A percentile compares a stretch with the other conserved stretches of the same genome.
phyloP scores from a whole-genome alignment of 1,284 basidiomycete genomes.

The Puccinia triticina region DNA sequence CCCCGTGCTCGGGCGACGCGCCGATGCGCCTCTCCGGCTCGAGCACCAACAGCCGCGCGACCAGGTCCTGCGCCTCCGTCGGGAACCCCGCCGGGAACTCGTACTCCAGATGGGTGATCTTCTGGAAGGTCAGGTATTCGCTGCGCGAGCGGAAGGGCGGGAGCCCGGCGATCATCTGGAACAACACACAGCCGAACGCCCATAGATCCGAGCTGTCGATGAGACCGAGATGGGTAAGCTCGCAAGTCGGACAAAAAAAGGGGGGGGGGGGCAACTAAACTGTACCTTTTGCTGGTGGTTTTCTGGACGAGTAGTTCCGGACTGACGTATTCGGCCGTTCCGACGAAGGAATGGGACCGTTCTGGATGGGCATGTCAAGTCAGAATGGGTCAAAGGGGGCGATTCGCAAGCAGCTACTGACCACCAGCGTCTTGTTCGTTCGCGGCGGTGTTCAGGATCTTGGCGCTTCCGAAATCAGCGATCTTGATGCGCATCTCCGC shows the following conservation, averaged over 20 bases:
- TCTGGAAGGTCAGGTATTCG: conserved; percentile 46
- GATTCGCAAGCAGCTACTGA: not conserved
- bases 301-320: conserved; percentile 53
- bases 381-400: not conserved
- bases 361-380: not conserved
- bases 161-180: conserved; percentile 22
- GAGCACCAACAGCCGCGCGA: conserved; percentile 12
- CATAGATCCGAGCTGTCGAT: conserved; percentile 40
- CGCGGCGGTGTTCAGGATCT: conserved; percentile 67
- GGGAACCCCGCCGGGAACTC: conserved; percentile 28
- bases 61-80: conserved; percentile 12
- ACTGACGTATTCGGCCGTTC: conserved; percentile 56
- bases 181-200: conserved; percentile 42
- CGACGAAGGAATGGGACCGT: conserved; percentile 42
- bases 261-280: not conserved
- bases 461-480: conserved; percentile 95
- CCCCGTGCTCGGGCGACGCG: not conserved
- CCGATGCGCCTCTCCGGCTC: conserved; percentile 27
- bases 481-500: conserved; percentile 84
- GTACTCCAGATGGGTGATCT: conserved; percentile 41
- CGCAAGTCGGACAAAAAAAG: not conserved
- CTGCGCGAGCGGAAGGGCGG: conserved; percentile 35
- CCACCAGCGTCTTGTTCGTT: not conserved
- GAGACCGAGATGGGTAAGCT: not conserved
- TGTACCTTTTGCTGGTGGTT: conserved; percentile 36